Evolutionary conservation across 805 yeast species (phyloP).

Genomic region (Jamesozyma rosinii): DNA sequence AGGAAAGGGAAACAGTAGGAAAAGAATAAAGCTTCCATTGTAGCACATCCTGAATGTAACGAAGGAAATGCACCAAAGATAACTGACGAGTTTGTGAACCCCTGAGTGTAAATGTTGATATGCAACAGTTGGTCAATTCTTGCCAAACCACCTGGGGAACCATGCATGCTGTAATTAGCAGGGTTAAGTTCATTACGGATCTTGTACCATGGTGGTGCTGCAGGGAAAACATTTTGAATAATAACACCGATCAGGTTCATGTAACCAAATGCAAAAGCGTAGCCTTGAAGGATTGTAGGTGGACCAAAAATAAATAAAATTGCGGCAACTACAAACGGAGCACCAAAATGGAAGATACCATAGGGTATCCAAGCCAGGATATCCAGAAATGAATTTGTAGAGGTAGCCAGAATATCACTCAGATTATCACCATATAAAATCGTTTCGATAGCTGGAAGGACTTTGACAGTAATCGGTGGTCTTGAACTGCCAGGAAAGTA

Average conservation of each 20-base stretch:
- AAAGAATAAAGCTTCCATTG: constrained; percentile 84
- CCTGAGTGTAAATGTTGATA: constrained; percentile 70
- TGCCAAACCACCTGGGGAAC: constrained; percentile 91
- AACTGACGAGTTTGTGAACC: constrained; percentile 78
- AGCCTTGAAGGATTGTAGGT: constrained; percentile 73
- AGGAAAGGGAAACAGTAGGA: constrained; percentile 70
- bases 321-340: constrained; percentile 79
- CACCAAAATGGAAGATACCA: constrained; percentile 82
- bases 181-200: constrained; percentile 75
- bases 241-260: constrained; percentile 84
- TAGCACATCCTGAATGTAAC: constrained; percentile 87
- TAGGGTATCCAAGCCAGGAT: constrained; percentile 93
- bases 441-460: constrained; percentile 85
- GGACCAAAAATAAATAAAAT: constrained; percentile 82
- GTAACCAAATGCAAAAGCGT: constrained; percentile 89
- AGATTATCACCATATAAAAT: constrained; percentile 86
- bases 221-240: constrained; percentile 75
- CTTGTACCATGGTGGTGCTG: constrained; percentile 98
- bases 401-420: constrained; percentile 70
- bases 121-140: constrained; percentile 77
- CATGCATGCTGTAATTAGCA: constrained; percentile 84
- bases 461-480: constrained; percentile 83
- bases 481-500: constrained; percentile 65
- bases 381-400: constrained; percentile 57
- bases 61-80: constrained; percentile 89